Conservation (phyloP, 768 basidiomycete species). For the Gloeopeniophorella convolvens region DNA sequence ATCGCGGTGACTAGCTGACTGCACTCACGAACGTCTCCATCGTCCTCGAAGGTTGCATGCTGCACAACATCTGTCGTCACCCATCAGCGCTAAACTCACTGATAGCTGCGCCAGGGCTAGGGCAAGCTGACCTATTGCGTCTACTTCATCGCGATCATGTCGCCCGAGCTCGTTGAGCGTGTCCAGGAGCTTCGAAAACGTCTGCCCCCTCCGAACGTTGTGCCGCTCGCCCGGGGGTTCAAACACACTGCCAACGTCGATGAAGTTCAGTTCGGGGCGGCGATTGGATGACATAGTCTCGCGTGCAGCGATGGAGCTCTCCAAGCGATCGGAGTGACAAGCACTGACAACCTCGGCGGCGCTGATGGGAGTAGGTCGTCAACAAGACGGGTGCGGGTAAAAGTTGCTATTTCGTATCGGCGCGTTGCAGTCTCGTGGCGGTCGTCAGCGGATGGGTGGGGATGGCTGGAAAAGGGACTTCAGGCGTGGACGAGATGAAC, state of each 20-base stretch:
- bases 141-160: conserved; percentile 30
- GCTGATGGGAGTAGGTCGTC: too few species aligned
- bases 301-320: neutral
- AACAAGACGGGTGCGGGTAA: neutral
- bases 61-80: conserved; percentile 26
- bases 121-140: conserved; percentile 25
- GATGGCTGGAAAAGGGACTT: neutral
- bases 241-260: conserved; percentile 9
- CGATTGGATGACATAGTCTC: neutral
- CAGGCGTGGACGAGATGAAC: neutral
- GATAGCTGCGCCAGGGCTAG: neutral
- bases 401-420: neutral
- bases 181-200: conserved; percentile 42
- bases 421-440: conserved; percentile 3
- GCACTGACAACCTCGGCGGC: too few species aligned
- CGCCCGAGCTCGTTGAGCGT: conserved; percentile 38
- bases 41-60: conserved; percentile 53
- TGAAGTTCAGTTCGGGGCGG: neutral
- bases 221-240: conserved; percentile 4
- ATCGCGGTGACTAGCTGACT: conserved; percentile 1
- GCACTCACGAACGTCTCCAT: conserved; percentile 62
- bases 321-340: neutral
- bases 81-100: neutral
- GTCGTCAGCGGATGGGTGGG: neutral
- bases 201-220: conserved; percentile 34